Conservation (phyloP, 148 eudicot species). For the Fagopyrum esculentum region DNA sequence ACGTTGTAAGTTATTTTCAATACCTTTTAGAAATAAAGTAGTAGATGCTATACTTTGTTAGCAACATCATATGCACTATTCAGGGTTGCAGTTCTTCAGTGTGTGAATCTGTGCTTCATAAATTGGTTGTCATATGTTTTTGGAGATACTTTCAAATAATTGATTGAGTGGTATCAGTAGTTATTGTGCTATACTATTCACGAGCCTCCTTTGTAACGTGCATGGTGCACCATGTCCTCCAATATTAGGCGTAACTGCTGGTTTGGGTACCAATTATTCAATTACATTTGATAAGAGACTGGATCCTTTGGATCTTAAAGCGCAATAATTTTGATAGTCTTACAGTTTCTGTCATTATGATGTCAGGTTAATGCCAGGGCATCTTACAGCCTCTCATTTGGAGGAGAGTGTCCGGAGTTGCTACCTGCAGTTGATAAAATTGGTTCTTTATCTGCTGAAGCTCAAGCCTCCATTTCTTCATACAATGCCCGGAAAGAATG, state of each 20-base stretch:
- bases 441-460: slow-evolving; percentile 27
- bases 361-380: slow-evolving; percentile 83
- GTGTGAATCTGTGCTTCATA: not conserved
- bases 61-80: not conserved
- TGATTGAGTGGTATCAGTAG: not conserved
- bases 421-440: slow-evolving; percentile 40
- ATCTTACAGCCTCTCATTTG: slow-evolving; percentile 69
- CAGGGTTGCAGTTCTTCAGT: not conserved
- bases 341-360: slow-evolving; percentile 3
- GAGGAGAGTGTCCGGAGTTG: slow-evolving; percentile 72
- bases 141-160: not conserved
- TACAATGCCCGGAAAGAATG: slow-evolving; percentile 44
- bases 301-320: not conserved
- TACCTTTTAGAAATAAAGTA: not conserved
- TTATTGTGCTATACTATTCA: not conserved
- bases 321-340: not conserved
- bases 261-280: not conserved
- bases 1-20: slow-evolving; percentile 43
- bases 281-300: not conserved
- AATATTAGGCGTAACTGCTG: not conserved
- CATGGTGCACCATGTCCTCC: not conserved
- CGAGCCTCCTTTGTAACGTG: not conserved
- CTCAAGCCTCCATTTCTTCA: slow-evolving; percentile 16
- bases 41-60: slow-evolving; percentile 11
- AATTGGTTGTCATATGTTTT: not conserved